Percentiles rank a stretch among this genome's conserved stretches.
Conservation (phyloP, 441 rosid genomes). For the Corymbia citriodora region DNA sequence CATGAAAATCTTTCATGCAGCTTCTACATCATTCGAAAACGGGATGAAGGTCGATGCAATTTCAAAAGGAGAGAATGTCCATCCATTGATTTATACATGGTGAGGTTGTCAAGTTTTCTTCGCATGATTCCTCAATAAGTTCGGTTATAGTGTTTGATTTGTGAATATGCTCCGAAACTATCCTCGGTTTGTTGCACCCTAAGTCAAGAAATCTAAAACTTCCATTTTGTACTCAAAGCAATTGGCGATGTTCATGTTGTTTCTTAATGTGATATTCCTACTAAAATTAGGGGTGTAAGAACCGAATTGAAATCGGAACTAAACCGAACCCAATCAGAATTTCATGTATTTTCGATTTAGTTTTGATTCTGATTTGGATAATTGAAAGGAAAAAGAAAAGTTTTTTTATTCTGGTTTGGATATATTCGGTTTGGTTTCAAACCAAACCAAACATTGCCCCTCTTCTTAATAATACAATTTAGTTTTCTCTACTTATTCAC, state of each 20-base stretch:
- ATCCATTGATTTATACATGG: not conserved
- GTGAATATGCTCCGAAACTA: not conserved
- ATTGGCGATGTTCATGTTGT: not conserved
- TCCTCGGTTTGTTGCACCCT: fast-evolving
- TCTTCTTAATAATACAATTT: too few relatives aligned
- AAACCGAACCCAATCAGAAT: too few relatives aligned
- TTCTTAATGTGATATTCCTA: not conserved
- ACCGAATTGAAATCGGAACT: too few relatives aligned
- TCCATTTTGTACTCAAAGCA: not conserved
- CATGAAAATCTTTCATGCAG: not conserved
- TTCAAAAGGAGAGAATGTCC: fast-evolving
- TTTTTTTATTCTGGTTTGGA: too few relatives aligned
- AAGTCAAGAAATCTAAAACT: not conserved
- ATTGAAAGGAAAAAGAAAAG: too few relatives aligned
- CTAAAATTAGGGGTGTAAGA: not conserved
- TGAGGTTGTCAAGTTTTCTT: fast-evolving
- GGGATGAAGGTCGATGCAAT: not conserved
- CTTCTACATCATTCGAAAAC: not conserved
- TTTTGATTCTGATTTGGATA: too few relatives aligned
- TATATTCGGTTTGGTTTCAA: too few relatives aligned
- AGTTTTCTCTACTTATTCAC: too few relatives aligned
- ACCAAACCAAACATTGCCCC: too few relatives aligned
- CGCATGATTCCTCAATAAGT: not conserved
- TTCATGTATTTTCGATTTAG: too few relatives aligned
- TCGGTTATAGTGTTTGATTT: not conserved